Conservation (phyloP, 176 grass and related monocot genomes). For the bread wheat (Triticum aestivum) region DNA sequence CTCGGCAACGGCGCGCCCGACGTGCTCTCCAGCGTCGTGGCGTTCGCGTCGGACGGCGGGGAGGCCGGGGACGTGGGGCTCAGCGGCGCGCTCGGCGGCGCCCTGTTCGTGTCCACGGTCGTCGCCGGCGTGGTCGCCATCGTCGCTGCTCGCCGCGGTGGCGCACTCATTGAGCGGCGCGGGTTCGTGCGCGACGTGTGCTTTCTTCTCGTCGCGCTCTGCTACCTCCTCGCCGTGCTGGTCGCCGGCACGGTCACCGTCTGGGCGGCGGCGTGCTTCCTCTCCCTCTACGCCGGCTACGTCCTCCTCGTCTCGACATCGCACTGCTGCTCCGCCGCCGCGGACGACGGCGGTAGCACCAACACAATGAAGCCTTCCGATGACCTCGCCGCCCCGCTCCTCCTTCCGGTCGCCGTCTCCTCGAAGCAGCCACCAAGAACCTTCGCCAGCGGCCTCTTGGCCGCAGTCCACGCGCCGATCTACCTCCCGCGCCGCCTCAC, state of each 20-base stretch:
- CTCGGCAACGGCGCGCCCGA: slow-evolving; percentile 77
- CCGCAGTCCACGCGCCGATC: slow-evolving; percentile 46
- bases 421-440: not conserved
- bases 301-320: slow-evolving; percentile 62
- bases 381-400: slow-evolving; percentile 31
- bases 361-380: too few species aligned
- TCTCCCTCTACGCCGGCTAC: slow-evolving; percentile 70
- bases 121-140: slow-evolving; percentile 64
- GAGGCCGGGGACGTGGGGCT: slow-evolving; percentile 57
- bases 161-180: slow-evolving; percentile 32
- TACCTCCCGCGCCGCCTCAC: slow-evolving; percentile 74
- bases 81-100: slow-evolving; percentile 65
- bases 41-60: slow-evolving; percentile 42
- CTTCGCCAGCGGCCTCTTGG: not conserved
- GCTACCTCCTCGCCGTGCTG: slow-evolving; percentile 60
- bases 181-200: slow-evolving; percentile 70
- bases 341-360: not conserved
- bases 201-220: slow-evolving; percentile 63
- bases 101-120: slow-evolving; percentile 75
- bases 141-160: not conserved
- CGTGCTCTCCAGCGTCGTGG: slow-evolving; percentile 78
- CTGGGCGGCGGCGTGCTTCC: slow-evolving; percentile 61
- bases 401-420: not conserved
- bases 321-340: slow-evolving; percentile 41
- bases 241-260: slow-evolving; percentile 53